phyloP scores from a whole-genome alignment of 2,329 filamentous ascomycete genomes.

The Meredithiella fracta region DNA sequence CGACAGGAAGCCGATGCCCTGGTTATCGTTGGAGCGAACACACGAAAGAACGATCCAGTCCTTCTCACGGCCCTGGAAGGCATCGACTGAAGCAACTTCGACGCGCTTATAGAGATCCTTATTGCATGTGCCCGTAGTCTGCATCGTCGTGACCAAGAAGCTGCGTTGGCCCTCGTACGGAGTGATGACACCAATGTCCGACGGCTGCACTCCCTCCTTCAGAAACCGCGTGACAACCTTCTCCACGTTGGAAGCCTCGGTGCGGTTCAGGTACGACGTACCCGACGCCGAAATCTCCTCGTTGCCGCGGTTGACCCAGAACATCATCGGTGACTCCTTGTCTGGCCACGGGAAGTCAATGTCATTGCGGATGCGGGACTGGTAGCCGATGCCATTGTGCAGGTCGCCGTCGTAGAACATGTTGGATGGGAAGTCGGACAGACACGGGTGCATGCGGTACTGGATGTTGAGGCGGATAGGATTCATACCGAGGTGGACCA shows the following conservation, averaged over 20 bases:
- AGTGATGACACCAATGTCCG: constrained; percentile 92
- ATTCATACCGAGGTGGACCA: constrained; percentile 77
- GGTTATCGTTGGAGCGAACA: constrained; percentile 95
- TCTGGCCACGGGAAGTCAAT: constrained; percentile 98
- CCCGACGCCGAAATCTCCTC: constrained; percentile 97
- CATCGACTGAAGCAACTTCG: constrained; percentile 93
- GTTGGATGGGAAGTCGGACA: constrained; percentile 95
- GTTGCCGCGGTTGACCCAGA: constrained; percentile 95
- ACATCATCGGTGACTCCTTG: constrained; percentile 94
- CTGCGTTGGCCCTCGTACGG: constrained; percentile 97
- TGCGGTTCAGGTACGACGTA: constrained; percentile 94
- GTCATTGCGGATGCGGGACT: constrained; percentile 74
- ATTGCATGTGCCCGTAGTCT: constrained; percentile 90
- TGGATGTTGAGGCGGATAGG: constrained; percentile 92
- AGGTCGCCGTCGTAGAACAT: constrained; percentile 99
- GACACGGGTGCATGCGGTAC: constrained; percentile 96
- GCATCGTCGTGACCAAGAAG: constrained; percentile 99
- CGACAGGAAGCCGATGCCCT: constrained; percentile 96
- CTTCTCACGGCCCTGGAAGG: constrained; percentile 97
- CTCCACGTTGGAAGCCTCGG: constrained; percentile 91
- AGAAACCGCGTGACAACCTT: constrained; percentile 98
- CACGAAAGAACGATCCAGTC: constrained; percentile 97
- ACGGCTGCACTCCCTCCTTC: constrained; percentile 90
- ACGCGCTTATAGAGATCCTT: constrained; percentile 98
- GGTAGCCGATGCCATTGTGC: constrained; percentile 87